Percentiles rank a stretch among this genome's conserved stretches.
phyloP scores from a whole-genome alignment of 192 early-diverging fungal genomes.

The Coemansia sp. region DNA sequence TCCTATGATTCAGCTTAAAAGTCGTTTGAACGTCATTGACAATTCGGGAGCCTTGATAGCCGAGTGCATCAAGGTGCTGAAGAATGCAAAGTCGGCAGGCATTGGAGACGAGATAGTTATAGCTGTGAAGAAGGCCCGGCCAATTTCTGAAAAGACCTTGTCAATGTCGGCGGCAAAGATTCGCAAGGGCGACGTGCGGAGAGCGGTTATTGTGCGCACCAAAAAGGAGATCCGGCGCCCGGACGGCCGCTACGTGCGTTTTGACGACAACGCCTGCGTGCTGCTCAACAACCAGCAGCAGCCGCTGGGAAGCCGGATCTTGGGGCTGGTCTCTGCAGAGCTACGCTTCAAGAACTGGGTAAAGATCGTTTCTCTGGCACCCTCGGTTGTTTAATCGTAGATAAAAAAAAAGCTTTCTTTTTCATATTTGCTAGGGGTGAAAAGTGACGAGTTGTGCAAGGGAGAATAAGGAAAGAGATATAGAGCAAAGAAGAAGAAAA shows the following conservation, averaged over 20 bases:
- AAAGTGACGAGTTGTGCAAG: slow-evolving; percentile 1
- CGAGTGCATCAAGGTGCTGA: slow-evolving; percentile 93
- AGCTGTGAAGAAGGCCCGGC: slow-evolving; percentile 90
- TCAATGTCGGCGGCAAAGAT: slow-evolving; percentile 64
- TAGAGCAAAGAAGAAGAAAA: slow-evolving; percentile 9
- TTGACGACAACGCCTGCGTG: slow-evolving; percentile 97
- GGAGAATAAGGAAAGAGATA: slow-evolving; percentile 2
- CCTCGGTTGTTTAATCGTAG: slow-evolving; percentile 64
- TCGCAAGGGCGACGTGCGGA: slow-evolving; percentile 91
- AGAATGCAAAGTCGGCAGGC: slow-evolving; percentile 68
- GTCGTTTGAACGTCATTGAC: slow-evolving; percentile 91
- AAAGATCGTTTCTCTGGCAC: slow-evolving; percentile 91
- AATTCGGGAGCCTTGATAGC: slow-evolving; percentile 91
- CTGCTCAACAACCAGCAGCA: slow-evolving; percentile 92
- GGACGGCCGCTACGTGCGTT: slow-evolving; percentile 88
- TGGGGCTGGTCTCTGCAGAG: slow-evolving; percentile 88
- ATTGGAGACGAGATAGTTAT: slow-evolving; percentile 92
- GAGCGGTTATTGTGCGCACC: slow-evolving; percentile 88
- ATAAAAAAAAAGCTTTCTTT: neutral
- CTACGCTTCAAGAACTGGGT: slow-evolving; percentile 92
- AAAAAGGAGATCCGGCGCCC: slow-evolving; percentile 83
- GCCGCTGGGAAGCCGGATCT: slow-evolving; percentile 89
- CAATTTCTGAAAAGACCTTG: slow-evolving; percentile 59
- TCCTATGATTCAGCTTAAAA: slow-evolving; percentile 74
- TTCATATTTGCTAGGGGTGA: neutral